Evolutionary conservation across 495 filamentous ascomycete species (phyloP).

Genomic region (Patellaria atrata): DNA sequence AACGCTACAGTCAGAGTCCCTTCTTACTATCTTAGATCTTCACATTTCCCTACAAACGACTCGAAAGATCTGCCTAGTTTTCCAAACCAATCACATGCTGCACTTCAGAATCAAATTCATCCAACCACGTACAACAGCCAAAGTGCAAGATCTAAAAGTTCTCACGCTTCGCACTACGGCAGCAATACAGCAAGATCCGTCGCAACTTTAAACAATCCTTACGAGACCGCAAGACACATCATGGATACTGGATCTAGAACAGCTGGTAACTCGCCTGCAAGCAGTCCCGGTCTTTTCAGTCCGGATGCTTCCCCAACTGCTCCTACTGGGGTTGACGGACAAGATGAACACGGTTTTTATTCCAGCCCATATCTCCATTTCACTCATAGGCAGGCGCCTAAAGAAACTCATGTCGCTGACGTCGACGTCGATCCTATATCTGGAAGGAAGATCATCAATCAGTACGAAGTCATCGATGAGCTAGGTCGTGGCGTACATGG

Average conservation of each 20-base stretch:
- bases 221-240: slow-evolving; percentile 12
- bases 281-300: slow-evolving; percentile 28
- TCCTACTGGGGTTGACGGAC: slow-evolving; percentile 7
- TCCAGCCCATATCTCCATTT: slow-evolving; percentile 30
- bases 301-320: slow-evolving; percentile 18
- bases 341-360: slow-evolving; percentile 24
- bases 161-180: slow-evolving; percentile 21
- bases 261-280: slow-evolving; percentile 27
- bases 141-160: slow-evolving; percentile 22
- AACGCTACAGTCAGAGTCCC: slow-evolving; percentile 18
- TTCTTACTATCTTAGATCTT: slow-evolving; percentile 10
- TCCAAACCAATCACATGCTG: slow-evolving; percentile 31
- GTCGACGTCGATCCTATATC: slow-evolving; percentile 76
- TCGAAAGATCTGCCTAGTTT: slow-evolving; percentile 21
- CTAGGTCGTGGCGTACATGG: slow-evolving; percentile 82
- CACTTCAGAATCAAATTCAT: slow-evolving; percentile 28
- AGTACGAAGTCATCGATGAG: slow-evolving; percentile 93
- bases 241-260: slow-evolving; percentile 25
- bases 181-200: slow-evolving; percentile 17
- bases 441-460: slow-evolving; percentile 88
- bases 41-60: slow-evolving; percentile 4
- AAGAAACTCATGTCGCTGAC: slow-evolving; percentile 67
- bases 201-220: slow-evolving; percentile 15
- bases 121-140: slow-evolving; percentile 20
- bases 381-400: slow-evolving; percentile 28